Base-by-base conservation (phyloP, 441 rosid genomes). In the Arabidopsis lyrata region DNA sequence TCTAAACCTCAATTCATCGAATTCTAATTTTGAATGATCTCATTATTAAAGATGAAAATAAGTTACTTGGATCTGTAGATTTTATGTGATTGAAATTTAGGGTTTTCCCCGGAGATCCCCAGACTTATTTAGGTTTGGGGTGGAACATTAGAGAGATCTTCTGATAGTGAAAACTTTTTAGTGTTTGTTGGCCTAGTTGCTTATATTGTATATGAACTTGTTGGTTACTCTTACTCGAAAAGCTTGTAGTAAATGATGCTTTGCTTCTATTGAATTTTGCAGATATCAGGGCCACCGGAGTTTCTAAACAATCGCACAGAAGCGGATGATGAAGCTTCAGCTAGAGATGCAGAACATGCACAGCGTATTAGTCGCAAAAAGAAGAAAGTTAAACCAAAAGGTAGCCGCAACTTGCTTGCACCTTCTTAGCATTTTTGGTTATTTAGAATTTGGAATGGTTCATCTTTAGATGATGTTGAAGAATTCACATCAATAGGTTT, bases 261-360 rank as follows among this genome's bases (percentile, higher is more conserved):
- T 64, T n/a, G 52, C 60, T 60, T 68, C 70, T 47, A 32, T 84
- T 76, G 78, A n/a, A 7, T 71, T 56, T 49, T 81, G 84, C 74
- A 94, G 97, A 70, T 94, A 78, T 82, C 93, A 80, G 93, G 91
- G 48, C 96, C 97, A 5, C 99, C 96, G 0, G 85, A 83, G 81
- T 92, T 95, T 84, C 94, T 92, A 39, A 92, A 83, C 69, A 84
- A 89, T 77, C 73, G 83, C 1, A 86, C 86, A 7, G 92, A 87
- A 10, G 87, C 88, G 6, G 93, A 87, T 76, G 84, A 80, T 70
- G 74, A 83, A 59, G 74, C 81, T 52, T 59, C 78, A 5, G 82
- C 70, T 16, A 86, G 74, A 72, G 90, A 86, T 49, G 78, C 68
- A 11, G 86, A 85, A 18, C 80, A 68, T 57, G 81, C 87, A 36